A percentile compares a stretch with the other conserved stretches of the same genome.
These are phyloP conservation scores for Paragyromitra xinjiangensis DNA, from an alignment of 495 filamentous ascomycete species.

Conservation along the genomic window DNA sequence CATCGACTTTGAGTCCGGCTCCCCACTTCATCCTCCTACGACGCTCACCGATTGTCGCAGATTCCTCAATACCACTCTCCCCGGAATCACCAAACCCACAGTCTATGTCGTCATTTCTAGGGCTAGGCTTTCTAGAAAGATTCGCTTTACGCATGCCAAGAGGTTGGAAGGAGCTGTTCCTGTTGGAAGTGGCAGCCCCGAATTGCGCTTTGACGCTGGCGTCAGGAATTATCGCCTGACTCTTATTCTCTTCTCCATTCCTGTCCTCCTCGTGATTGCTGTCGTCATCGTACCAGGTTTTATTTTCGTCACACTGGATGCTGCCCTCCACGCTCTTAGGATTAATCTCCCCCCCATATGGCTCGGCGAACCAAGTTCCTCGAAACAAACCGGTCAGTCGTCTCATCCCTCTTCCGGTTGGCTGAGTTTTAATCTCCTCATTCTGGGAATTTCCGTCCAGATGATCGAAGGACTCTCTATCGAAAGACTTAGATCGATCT, in stretches of 20 bases:
- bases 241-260: background rate
- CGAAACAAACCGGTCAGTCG: background rate
- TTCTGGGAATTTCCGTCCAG: background rate
- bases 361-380: background rate
- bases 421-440: background rate
- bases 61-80: background rate
- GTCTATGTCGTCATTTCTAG: background rate
- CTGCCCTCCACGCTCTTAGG: background rate
- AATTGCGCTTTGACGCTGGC: background rate
- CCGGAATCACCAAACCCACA: background rate
- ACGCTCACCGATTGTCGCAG: background rate
- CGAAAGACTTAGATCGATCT: background rate
- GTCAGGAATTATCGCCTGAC: background rate
- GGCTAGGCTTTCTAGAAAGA: background rate
- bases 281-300: background rate
- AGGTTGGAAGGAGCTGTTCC: background rate
- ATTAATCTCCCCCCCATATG: background rate
- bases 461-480: too few relatives aligned
- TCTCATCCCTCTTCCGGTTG: background rate
- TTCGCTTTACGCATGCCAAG: background rate
- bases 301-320: background rate
- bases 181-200: background rate
- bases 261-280: background rate
- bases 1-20: background rate
- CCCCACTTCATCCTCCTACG: conserved; percentile 8